These are phyloP conservation scores for Aspergillus panamensis DNA, from an alignment of 495 filamentous ascomycete genomes.

Conservation along the genomic window DNA sequence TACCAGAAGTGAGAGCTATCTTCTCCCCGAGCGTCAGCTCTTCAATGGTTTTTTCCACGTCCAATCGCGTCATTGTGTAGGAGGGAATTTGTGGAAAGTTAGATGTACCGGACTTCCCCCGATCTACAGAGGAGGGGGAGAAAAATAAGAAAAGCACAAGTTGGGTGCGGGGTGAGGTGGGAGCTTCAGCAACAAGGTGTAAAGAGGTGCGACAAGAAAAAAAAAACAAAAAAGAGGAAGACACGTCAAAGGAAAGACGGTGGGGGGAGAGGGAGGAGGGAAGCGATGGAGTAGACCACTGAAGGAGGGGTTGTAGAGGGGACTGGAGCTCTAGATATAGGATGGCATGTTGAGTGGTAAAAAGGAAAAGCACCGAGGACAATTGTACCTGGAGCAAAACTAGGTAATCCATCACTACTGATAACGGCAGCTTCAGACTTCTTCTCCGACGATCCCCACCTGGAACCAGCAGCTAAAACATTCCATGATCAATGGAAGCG, in stretches of 20 bases:
- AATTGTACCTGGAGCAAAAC: background rate
- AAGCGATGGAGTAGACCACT: background rate
- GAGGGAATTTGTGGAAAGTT: background rate
- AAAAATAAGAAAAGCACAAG: background rate
- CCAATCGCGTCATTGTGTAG: constrained; percentile 52
- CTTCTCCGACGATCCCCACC: constrained; percentile 3
- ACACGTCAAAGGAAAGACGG: background rate
- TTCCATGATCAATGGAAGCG: constrained; percentile 4
- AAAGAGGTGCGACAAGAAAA: background rate
- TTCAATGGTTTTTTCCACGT: constrained; percentile 59
- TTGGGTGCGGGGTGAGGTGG: background rate
- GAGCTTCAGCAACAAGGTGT: background rate
- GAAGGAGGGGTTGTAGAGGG: constrained; percentile 9
- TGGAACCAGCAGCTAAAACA: background rate
- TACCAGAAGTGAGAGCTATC: constrained; percentile 57
- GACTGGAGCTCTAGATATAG: constrained; percentile 17
- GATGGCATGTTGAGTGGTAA: background rate
- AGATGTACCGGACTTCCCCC: constrained; percentile 8
- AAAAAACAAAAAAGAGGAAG: background rate
- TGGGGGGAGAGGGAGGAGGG: background rate
- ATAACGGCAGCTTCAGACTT: background rate
- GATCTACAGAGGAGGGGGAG: constrained; percentile 8
- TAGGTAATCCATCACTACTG: background rate
- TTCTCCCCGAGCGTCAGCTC: constrained; percentile 62
- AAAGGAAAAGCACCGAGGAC: background rate